These are phyloP conservation scores for Carex kokanica DNA, from an alignment of 176 grass and related monocot genomes.

Conservation along the genomic window DNA sequence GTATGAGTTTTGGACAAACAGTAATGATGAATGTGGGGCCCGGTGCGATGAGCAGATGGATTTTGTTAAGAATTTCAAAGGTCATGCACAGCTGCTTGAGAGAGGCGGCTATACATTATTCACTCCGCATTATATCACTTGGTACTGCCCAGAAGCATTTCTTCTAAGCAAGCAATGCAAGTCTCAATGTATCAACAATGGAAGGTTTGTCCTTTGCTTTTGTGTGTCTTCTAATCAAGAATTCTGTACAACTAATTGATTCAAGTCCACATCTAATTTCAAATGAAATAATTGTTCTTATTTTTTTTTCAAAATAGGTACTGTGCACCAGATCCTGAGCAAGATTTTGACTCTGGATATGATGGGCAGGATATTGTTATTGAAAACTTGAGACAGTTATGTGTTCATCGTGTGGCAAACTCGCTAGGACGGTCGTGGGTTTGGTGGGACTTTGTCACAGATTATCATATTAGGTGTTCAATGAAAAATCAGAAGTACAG, in stretches of 20 bases:
- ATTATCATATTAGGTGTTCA: constrained; percentile 79
- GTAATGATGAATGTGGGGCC: constrained; percentile 47
- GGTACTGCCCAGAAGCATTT: constrained; percentile 68
- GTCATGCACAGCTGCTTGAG: constrained; percentile 81
- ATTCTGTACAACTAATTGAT: neutral
- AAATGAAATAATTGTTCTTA: neutral
- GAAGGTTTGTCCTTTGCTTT: constrained; percentile 26
- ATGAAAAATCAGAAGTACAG: constrained; percentile 65
- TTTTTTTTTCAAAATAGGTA: constrained; percentile 34
- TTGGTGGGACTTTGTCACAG: constrained; percentile 89
- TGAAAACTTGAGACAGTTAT: constrained; percentile 89
- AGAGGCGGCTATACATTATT: constrained; percentile 53
- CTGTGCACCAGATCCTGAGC: constrained; percentile 88
- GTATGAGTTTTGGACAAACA: constrained; percentile 54
- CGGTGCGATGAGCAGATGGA: constrained; percentile 8
- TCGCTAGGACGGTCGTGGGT: constrained; percentile 41
- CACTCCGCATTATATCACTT: constrained; percentile 94
- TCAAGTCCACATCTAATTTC: neutral
- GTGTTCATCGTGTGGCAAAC: constrained; percentile 83
- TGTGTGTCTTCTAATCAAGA: neutral
- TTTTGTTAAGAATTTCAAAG: constrained; percentile 51
- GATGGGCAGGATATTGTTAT: constrained; percentile 60
- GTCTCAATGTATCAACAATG: constrained; percentile 79
- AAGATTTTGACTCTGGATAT: constrained; percentile 61
- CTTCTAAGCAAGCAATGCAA: constrained; percentile 49